Evolutionary conservation across 1,284 basidiomycete genomes (phyloP), one percentile per base, ranked within the genome.

Genomic region (Irpex lacteus): DNA sequence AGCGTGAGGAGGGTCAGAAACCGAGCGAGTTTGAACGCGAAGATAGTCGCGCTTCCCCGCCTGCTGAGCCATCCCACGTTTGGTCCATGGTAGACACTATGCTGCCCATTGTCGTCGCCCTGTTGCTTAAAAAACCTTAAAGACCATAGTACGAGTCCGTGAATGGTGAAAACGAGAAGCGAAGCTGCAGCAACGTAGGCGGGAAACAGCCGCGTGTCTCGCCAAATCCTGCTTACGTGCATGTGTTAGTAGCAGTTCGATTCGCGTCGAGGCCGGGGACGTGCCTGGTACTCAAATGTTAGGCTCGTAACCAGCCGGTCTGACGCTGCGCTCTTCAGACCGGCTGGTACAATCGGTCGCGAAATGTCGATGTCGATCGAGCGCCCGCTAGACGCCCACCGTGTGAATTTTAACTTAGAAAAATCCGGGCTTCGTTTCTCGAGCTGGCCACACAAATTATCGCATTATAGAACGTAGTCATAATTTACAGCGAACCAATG

Each of bases 31-130:
- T 73, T 74, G 69, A 68, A 73, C 15, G 60, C 55, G 61, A 73
- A 76, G 59, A 74, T 74, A 13, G 65, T 64, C 1, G 67, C 65
- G 6, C 74, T 73, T 6, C 76, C 75, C 15, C 66, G 65, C 40
- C 60, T 60, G 5, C 19, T 49, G 53, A 59, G 26, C n/a, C 58
- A 37, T 26, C 26, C 26, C 26, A 26, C 26, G 26, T 26, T 26
- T 26, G 60, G 57, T 36, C 4, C 26, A 54, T 50, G 26, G 26
- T 26, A 15, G 50, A 15, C 13, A 13, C 19, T 53, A 9, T 54
- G 58, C 36, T n/a, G 19, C 44, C 19, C 19, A 3, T 26, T 26
- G 26, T 19, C 19, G 9, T 19, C 9, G 61, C 37, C 4, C n/a
- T 58, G 21, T 37, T 37, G 26, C 18, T 36, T 2, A 59, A 40